Base-by-base conservation (phyloP, 805 yeast species). In the Cyberlindnera suaveolens region DNA sequence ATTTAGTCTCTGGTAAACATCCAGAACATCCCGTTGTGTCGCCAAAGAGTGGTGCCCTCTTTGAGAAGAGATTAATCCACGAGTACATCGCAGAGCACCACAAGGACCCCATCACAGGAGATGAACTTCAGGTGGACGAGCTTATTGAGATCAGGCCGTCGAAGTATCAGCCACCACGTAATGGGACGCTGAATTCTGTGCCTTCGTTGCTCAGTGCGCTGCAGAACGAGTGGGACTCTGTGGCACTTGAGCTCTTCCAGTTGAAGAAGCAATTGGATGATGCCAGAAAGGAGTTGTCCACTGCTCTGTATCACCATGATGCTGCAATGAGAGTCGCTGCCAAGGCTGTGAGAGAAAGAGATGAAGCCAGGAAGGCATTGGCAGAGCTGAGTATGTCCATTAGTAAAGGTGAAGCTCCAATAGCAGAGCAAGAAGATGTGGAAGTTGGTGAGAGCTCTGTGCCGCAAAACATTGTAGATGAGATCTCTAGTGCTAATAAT, bases 321-420 rank as follows among this genome's bases (percentile, higher is more conserved):
- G 96, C 97, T 1, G 95, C 96, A 3, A 80, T 85, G 3, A 68
- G 90, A 43, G 96, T 90, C 1, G 95, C 91, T 1, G 80, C 95
- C 0, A 71, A 73, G 30, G 78, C 87, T 2, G 67, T 82, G n/a
- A 71, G 72, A 43, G 96, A 90, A 53, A 67, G 89, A 34, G 95
- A 87, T 48, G 85, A 80, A 37, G 83, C 90, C 2, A 72, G 73
- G 47, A 58, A 57, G n/a, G 88, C 89, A 2, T 66, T 89, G 42
- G 75, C 77, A 39, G 70, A 75, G 42, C 62, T 86, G 42, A 66
- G 80, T 1, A 60, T 57, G 5, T 66, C 75, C 15, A 63, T 72
- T 34, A 70, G 60, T 35, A 43, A 50, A 37, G 57, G 55, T 16
- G 52, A 41, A 36, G 34, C 42, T 26, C 27, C 11, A 3, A 20